Evolutionary conservation across 352 stramenopile genomes (phyloP).

Genomic region (Phytophthora quininea): DNA sequence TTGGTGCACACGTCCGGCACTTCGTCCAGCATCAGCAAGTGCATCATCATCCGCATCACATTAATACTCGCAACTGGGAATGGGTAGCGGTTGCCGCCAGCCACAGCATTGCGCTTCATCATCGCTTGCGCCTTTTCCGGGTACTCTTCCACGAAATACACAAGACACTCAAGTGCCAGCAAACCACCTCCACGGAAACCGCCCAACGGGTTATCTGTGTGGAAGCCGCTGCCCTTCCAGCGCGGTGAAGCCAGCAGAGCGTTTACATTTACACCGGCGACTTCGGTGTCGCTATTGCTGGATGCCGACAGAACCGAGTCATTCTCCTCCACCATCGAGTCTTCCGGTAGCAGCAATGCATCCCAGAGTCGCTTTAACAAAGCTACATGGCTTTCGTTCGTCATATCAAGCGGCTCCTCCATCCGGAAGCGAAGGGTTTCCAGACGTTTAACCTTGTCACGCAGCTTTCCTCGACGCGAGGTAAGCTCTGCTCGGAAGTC

Average conservation of each 20-base stretch:
- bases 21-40: constrained; percentile 83
- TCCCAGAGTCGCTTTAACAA: constrained; percentile 80
- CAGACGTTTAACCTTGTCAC: constrained; percentile 68
- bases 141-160: constrained; percentile 83
- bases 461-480: constrained; percentile 46
- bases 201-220: constrained; percentile 80
- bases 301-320: constrained; percentile 23
- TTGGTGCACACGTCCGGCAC: constrained; percentile 71
- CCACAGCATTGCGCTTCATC: constrained; percentile 77
- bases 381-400: constrained; percentile 53
- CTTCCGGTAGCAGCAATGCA: constrained; percentile 44
- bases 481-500: constrained; percentile 71
- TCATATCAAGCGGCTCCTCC: constrained; percentile 66
- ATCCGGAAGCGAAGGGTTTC: constrained; percentile 78
- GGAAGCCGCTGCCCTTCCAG: constrained; percentile 77
- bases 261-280: constrained; percentile 47
- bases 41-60: constrained; percentile 87
- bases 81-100: constrained; percentile 79
- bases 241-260: constrained; percentile 64
- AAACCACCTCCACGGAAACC: constrained; percentile 80
- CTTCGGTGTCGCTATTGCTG: constrained; percentile 24
- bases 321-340: constrained; percentile 27
- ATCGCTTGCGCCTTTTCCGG: constrained; percentile 75
- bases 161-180: constrained; percentile 73
- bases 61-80: constrained; percentile 88